A percentile compares a stretch with the other conserved stretches of the same genome.
Conservation (phyloP, 2,329 filamentous ascomycete species). For the Venturia effusa region DNA sequence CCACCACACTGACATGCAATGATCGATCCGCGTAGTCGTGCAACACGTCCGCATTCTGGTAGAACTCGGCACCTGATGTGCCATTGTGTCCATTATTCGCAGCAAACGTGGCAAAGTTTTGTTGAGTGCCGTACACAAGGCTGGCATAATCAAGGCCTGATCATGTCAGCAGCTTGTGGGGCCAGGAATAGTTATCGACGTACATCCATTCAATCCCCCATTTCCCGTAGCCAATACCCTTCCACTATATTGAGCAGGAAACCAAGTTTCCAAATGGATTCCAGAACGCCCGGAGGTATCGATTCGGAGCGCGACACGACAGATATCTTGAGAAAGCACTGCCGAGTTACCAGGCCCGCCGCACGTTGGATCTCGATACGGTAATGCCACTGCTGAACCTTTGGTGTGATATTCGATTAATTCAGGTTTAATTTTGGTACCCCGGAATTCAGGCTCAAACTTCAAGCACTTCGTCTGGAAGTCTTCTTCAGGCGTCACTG, state of each 20-base stretch:
- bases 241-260: conserved; percentile 31
- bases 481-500: not conserved
- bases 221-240: conserved; percentile 31
- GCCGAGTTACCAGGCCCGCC: conserved; percentile 7
- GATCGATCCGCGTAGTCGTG: conserved; percentile 39
- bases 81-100: conserved; percentile 34
- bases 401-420: not conserved
- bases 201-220: conserved; percentile 31
- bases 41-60: conserved; percentile 36
- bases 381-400: not conserved
- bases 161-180: not conserved
- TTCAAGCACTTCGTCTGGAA: conserved; percentile 2
- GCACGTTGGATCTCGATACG: conserved; percentile 7
- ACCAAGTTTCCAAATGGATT: conserved; percentile 34
- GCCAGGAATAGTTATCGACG: not conserved
- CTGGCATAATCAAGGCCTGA: conserved; percentile 20
- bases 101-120: conserved; percentile 30
- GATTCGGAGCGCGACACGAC: conserved; percentile 30
- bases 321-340: conserved; percentile 17
- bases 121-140: conserved; percentile 26
- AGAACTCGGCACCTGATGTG: conserved; percentile 34
- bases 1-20: conserved; percentile 27
- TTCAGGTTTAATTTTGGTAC: conserved; percentile 7
- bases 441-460: not conserved
- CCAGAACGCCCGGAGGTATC: conserved; percentile 29